phyloP scores from a whole-genome alignment of 805 yeast genomes.

The Saturnispora mendoncae region DNA sequence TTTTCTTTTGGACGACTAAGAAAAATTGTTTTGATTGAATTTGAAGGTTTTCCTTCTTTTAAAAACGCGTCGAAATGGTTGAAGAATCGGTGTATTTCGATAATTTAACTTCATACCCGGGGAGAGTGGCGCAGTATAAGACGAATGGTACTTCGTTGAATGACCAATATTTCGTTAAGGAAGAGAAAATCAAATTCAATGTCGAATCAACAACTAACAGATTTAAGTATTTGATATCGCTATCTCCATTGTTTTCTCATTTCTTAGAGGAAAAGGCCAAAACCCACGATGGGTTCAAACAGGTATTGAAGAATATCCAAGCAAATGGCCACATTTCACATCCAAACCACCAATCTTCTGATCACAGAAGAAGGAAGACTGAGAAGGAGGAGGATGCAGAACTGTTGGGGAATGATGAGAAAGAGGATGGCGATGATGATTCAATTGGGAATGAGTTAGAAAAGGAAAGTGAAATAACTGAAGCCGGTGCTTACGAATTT shows the following conservation, averaged over 20 bases:
- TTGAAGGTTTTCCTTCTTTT: background rate
- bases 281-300: slow-evolving; percentile 47
- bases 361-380: slow-evolving; percentile 54
- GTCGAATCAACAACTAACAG: slow-evolving; percentile 54
- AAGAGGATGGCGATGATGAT: slow-evolving; percentile 17
- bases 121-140: background rate
- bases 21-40: background rate
- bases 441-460: slow-evolving; percentile 12
- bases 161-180: slow-evolving; percentile 25
- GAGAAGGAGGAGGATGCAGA: slow-evolving; percentile 77
- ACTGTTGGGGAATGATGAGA: slow-evolving; percentile 51
- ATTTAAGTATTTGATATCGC: slow-evolving; percentile 55
- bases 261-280: slow-evolving; percentile 58
- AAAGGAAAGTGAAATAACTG: slow-evolving; percentile 15
- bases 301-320: slow-evolving; percentile 38
- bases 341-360: slow-evolving; percentile 14
- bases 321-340: slow-evolving; percentile 5
- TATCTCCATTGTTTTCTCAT: slow-evolving; percentile 59
- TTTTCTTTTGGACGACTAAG: background rate
- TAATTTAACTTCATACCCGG: background rate
- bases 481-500: slow-evolving; percentile 34
- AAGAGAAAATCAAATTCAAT: slow-evolving; percentile 33
- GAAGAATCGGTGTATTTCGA: background rate
- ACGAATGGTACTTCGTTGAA: background rate
- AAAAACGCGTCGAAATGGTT: background rate